Conservation (phyloP, 2,329 filamentous ascomycete genomes). For the Scytalidium sp. region DNA sequence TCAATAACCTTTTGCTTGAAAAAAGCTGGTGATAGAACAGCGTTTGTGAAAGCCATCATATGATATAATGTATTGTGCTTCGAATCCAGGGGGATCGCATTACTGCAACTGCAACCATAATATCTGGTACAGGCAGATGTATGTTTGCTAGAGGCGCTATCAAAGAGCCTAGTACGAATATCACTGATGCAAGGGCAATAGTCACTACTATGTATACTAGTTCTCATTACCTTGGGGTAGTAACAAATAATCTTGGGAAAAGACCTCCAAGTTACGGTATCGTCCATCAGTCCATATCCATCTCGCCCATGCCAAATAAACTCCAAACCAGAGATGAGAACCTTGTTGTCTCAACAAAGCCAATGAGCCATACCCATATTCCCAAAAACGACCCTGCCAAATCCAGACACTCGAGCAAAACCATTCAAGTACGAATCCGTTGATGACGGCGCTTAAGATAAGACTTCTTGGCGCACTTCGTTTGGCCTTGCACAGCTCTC, state of each 20-base stretch:
- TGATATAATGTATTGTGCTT: no score
- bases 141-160: no score
- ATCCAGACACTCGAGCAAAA: neutral
- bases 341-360: neutral
- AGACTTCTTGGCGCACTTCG: neutral
- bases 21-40: no score
- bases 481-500: neutral
- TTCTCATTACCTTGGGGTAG: neutral
- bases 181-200: no score
- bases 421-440: neutral
- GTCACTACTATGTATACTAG: neutral
- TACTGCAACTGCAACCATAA: neutral
- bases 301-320: neutral
- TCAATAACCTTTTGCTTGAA: no score
- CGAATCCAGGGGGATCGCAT: no score
- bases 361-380: neutral
- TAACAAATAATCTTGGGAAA: neutral
- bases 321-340: neutral
- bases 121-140: neutral
- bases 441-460: neutral
- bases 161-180: no score
- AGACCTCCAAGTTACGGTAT: neutral
- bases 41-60: no score
- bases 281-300: neutral
- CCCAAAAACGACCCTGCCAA: neutral